Base-by-base conservation (phyloP, 371 early-diverging fungal genomes). In the Mucor plumbeus region DNA sequence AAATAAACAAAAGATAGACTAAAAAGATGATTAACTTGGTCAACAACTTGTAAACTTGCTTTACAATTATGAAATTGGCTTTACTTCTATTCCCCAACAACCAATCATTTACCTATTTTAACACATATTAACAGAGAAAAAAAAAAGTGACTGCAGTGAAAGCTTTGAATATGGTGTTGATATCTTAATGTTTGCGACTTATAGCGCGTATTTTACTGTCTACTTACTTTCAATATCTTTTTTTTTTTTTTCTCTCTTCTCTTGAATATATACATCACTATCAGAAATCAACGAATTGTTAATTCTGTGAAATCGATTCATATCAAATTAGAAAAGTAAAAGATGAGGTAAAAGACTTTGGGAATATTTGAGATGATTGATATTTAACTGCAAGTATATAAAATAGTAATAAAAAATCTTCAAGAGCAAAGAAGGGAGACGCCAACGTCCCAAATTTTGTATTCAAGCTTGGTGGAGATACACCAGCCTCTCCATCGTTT, bases 401-500 rank as follows among this genome's bases (percentile, higher is more conserved):
- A 26, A 26, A 26, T 26, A 26, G 26, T 66, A 71, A 66, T 66
- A 71, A 66, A 44, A 66, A 63, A 54, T 47, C 21, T 26, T 53
- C 63, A 11, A 62, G 67, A 66, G 62, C 59, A 34, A 71, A 66
- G 35, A 71, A 71, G n/a, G 56, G 54, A 9, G 55, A 43, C 43
- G 71, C 43, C 35, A 59, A 58, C 36, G 50, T 66, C 13, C 66
- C 66, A 14, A 71, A 71, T 50, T 71, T 71, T 39, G 71, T 71
- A 8, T 69, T 66, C 17, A 63, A 55, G 17, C 54, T 58, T 10
- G 17, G 5, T 59, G 66, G 66, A 17, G 63, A 54, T 21, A 44
- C 39, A 26, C 64, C 69, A 5, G 40, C 39, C 1, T 59, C 60
- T 40, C 66, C 66, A 7, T 59, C 48, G 14, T 69, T 66, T 26